A percentile compares a stretch with the other conserved stretches of the same genome.
Conservation (phyloP, 345 rosid species). For the Melaleuca quinquenervia region DNA sequence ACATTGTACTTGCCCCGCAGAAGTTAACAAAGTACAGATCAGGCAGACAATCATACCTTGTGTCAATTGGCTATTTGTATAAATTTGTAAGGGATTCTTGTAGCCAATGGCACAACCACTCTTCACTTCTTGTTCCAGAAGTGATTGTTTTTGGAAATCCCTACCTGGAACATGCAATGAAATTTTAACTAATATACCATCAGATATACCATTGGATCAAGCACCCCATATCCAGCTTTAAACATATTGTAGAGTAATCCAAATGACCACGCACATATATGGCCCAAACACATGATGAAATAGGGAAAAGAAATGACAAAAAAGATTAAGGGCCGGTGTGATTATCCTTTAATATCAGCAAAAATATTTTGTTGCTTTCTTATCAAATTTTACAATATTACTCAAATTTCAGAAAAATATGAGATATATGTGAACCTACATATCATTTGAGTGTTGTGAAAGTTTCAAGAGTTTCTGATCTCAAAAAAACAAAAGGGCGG, state of each 20-base stretch:
- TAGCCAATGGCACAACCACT: not conserved
- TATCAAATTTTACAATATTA: not conserved
- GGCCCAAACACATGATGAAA: not conserved
- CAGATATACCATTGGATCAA: not conserved
- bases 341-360: not conserved
- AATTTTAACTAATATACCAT: not conserved
- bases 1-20: not conserved
- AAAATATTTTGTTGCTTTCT: not conserved
- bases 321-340: not conserved
- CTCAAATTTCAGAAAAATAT: not conserved
- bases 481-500: not conserved
- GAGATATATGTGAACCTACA: not conserved
- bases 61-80: constrained; percentile 1
- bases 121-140: not conserved
- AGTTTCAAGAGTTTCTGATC: not conserved
- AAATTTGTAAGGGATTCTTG: constrained; percentile 7
- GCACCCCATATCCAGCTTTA: not conserved
- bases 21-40: not conserved
- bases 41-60: constrained; percentile 6
- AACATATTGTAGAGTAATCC: not conserved
- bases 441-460: not conserved
- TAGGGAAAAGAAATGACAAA: not conserved
- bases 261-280: not conserved
- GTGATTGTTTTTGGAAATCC: constrained; percentile 5
- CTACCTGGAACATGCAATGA: constrained; percentile 5